Evolutionary conservation across 2,329 filamentous ascomycete genomes (phyloP).

Genomic region (Seiridium cupressi): DNA sequence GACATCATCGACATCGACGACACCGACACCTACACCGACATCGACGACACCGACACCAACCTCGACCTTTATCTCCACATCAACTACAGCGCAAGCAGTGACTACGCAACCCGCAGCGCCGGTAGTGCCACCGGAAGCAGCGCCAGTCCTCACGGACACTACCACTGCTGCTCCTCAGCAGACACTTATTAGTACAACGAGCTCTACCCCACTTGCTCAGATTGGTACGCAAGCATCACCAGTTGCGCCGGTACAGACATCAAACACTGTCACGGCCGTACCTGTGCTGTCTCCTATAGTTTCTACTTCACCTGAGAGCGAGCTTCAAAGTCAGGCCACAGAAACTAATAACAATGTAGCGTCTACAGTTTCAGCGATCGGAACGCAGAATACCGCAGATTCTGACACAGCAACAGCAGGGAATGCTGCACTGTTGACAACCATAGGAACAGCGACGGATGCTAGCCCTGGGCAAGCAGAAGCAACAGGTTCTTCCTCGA

Average conservation of each 20-base stretch:
- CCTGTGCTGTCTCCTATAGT: not conserved
- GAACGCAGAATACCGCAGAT: not conserved
- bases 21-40: not conserved
- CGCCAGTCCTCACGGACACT: not conserved
- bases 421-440: constrained; percentile 10
- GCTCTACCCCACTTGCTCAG: constrained; percentile 23
- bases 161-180: constrained; percentile 9
- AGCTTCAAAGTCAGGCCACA: constrained; percentile 9
- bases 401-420: constrained; percentile 1
- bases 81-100: not conserved
- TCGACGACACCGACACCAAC: constrained; percentile 2
- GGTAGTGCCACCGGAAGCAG: not conserved
- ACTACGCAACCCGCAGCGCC: not conserved
- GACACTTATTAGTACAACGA: constrained; percentile 35
- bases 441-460: constrained; percentile 2
- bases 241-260: constrained; percentile 9
- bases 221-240: constrained; percentile 16
- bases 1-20: constrained; percentile 11
- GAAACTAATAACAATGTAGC: constrained; percentile 13
- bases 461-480: not conserved
- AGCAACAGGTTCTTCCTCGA: not conserved
- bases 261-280: not conserved
- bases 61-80: constrained; percentile 1
- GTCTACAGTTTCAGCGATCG: not conserved
- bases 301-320: constrained; percentile 6